These are phyloP conservation scores for Cercospora sp. DNA, from an alignment of 2,329 filamentous ascomycete genomes.

Conservation along the genomic window DNA sequence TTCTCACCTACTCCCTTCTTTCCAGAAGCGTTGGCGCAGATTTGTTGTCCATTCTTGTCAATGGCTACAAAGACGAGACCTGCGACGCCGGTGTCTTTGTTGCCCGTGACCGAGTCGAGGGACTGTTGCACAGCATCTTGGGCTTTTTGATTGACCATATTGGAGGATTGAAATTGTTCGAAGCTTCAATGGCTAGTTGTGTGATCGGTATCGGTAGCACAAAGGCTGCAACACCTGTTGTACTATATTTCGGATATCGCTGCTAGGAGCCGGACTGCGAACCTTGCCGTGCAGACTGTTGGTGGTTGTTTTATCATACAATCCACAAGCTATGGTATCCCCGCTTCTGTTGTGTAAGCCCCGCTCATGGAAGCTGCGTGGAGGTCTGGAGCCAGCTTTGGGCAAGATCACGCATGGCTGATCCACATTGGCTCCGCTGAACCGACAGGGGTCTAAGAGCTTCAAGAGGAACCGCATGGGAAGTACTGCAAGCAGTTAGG, in stretches of 20 bases:
- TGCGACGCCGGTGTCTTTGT: constrained; percentile 40
- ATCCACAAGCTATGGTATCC: not conserved
- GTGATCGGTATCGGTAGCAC: not conserved
- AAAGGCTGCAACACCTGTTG: not conserved
- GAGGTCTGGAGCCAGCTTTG: constrained; percentile 6
- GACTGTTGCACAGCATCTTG: constrained; percentile 43
- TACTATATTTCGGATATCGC: not conserved
- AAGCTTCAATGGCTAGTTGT: not conserved
- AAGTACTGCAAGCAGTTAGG: not conserved
- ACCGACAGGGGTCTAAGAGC: not conserved
- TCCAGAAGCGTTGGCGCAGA: constrained; percentile 48
- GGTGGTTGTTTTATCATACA: constrained; percentile 2
- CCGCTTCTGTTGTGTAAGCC: constrained; percentile 7
- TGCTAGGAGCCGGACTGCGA: not conserved
- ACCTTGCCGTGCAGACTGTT: not conserved
- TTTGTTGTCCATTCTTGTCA: constrained; percentile 47
- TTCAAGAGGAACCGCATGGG: not conserved
- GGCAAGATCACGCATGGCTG: not conserved
- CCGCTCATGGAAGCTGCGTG: constrained; percentile 7
- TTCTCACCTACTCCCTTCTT: constrained; percentile 41
- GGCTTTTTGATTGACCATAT: constrained; percentile 33
- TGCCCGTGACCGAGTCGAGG: constrained; percentile 39
- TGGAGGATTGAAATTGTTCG: not conserved
- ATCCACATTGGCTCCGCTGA: constrained; percentile 5
- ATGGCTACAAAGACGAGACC: constrained; percentile 50